Evolutionary conservation across 1,139 yeast species (phyloP), one percentile per base, ranked within the genome.

Genomic region (Yamadazyma diospyri): DNA sequence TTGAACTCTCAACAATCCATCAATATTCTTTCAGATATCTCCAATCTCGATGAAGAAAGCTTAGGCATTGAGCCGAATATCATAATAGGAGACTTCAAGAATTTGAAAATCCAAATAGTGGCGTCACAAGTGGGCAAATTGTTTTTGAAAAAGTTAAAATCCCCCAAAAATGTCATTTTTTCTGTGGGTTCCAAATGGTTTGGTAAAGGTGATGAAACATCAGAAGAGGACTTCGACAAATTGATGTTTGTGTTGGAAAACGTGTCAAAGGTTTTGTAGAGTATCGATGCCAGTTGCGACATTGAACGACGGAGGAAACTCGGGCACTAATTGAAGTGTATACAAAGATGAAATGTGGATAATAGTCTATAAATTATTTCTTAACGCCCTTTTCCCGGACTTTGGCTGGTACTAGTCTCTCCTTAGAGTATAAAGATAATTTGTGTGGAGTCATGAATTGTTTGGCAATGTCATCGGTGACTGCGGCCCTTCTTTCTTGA

Each of bases 391-490:
- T 35, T 43, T 61, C 72, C 55, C 76, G 77, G 41, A 64, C 71
- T 59, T 81, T 83, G 10, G 69, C 72, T 12, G 89, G 79, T 28
- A 84, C 92, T 35, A 69, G 57, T 64, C 94, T 77, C 58, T 81
- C 82, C 52, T 74, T 72, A 37, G 70, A 57, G 19, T 95, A 95
- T 69, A 77, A 80, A 32, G 76, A 76, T 53, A 88, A 75, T 56
- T 81, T 77, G 51, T 94, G 94, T 27, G 95, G 87, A 50, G 76
- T 79, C 92, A 87, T 92, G 58, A 81, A 94, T 40, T 72, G 57
- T 33, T 75, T 76, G 35, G 88, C 67, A n/a, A 66, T 61, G n/a
- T 66, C 79, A 33, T 83, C 82, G 42, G 81, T 77, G 33, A 92
- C 78, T 37, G 64, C 58, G 24, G 74, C 68, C 58, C 97, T 80